These are phyloP conservation scores for Penicillium antarcticum DNA, from an alignment of 495 filamentous ascomycete genomes.

Conservation along the genomic window DNA sequence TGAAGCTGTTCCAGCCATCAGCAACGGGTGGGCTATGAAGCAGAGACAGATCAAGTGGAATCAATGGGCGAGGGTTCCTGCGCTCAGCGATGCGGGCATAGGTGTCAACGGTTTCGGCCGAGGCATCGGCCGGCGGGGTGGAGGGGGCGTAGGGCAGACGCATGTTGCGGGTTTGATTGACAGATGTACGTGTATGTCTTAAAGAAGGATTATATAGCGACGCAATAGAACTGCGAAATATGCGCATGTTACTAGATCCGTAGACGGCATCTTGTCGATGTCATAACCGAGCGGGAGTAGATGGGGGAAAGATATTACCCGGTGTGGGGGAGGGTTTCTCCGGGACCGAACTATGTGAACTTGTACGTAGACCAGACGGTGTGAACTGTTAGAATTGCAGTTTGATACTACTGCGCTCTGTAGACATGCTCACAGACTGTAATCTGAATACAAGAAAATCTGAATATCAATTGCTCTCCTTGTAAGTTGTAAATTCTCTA, in stretches of 20 bases:
- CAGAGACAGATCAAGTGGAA: constrained; percentile 65
- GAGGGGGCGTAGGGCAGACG: constrained; percentile 62
- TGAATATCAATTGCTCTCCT: no score
- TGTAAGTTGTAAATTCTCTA: no score
- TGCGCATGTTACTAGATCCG: no score
- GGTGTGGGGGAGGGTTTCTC: constrained; percentile 9
- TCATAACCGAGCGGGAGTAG: no score
- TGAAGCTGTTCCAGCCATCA: constrained; percentile 74
- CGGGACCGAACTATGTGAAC: not conserved
- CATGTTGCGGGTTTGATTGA: constrained; percentile 42
- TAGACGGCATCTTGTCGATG: no score
- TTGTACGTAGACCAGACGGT: no score
- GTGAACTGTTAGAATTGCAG: no score
- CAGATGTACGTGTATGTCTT: no score
- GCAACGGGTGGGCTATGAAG: constrained; percentile 68
- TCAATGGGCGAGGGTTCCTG: constrained; percentile 59
- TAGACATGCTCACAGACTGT: no score
- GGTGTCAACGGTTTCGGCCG: constrained; percentile 45
- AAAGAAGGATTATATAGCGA: not conserved
- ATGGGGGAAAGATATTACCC: constrained; percentile 7
- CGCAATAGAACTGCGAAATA: no score
- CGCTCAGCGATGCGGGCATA: constrained; percentile 58
- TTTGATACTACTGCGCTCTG: no score
- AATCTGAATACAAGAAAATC: no score
- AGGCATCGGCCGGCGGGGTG: constrained; percentile 38